Percentiles rank a stretch among this genome's conserved stretches.
These are phyloP conservation scores for Mortierella sp. DNA, from an alignment of 371 early-diverging fungal genomes.

Conservation along the genomic window DNA sequence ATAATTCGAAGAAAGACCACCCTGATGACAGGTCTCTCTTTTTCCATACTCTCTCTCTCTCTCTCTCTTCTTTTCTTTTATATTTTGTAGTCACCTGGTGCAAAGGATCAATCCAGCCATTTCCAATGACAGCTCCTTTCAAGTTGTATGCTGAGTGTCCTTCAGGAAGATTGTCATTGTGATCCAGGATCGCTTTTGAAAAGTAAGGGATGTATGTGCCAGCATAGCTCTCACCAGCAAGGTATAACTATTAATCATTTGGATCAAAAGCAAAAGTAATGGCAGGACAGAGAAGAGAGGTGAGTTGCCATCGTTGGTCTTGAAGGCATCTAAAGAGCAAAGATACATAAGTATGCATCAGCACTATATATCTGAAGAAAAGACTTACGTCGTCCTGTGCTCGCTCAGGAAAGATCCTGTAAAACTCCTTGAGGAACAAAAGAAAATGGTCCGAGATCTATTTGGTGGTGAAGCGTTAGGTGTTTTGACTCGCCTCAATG, in stretches of 20 bases:
- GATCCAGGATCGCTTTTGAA: slow-evolving; percentile 64
- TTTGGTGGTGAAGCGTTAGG: no score
- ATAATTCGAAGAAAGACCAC: background rate
- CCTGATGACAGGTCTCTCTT: background rate
- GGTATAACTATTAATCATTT: slow-evolving; percentile 63
- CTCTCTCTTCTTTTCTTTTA: no score
- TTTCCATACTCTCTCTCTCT: background rate
- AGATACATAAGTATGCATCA: no score
- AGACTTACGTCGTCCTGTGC: slow-evolving; percentile 19
- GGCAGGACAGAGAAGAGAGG: background rate
- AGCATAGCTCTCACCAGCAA: slow-evolving; percentile 90
- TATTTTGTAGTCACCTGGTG: no score
- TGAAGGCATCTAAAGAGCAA: no score
- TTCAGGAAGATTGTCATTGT: slow-evolving; percentile 57
- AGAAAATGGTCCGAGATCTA: no score
- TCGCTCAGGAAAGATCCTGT: slow-evolving; percentile 64
- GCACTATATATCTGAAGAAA: no score
- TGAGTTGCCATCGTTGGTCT: background rate
- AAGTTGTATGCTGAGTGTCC: slow-evolving; percentile 60
- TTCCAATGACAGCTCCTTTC: slow-evolving; percentile 81
- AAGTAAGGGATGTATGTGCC: slow-evolving; percentile 90
- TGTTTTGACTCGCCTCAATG: no score
- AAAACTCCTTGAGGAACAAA: no score
- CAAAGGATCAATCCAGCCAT: slow-evolving; percentile 89
- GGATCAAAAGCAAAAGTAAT: background rate